Evolutionary conservation across 2,329 filamentous ascomycete species (phyloP), one percentile per base, ranked within the genome.

Genomic region (Trichoderma citrinoviride): DNA sequence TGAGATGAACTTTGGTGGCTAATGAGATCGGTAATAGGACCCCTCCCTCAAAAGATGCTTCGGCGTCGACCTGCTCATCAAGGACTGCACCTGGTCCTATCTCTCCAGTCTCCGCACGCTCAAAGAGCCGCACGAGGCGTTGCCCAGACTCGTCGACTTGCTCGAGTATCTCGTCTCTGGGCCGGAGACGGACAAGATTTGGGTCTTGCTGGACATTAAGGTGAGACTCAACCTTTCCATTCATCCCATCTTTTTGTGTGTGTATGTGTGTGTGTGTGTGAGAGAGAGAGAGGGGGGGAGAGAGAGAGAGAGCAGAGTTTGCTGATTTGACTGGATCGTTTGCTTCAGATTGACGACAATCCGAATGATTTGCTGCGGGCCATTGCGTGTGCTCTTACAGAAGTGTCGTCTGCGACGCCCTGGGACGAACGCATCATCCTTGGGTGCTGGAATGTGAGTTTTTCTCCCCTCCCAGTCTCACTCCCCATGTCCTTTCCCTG

Each of bases 151-250:
- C 14, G 71, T 77, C 23, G 93, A 97, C 71, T 78, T 97, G 61
- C 80, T 97, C 8, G 82, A 85, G 65, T 94, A 89, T 72, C 76
- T 98, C 60, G 81, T 85, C 0, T 79, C 85, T 68, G 88, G 82
- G 0, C 75, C 44, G 1, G 68, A 65, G 12, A 55, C 84, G 44
- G 86, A 91, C 71, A 76, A 89, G 49, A 81, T 93, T 10, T 97
- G 93, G 93, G 71, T 95, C 6, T 77, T 97, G 67, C 80, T 98
- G 3, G 94, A 98, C 75, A 91, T 98, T 75, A 98, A 97, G 81
- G 88, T 91, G 76, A 21, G 72, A n/a, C n/a, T n/a, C 68, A 8
- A 8, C 10, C 29, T 33, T 3, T 29, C 7, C 29, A 29, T 29
- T 29, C 29, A 29, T 29, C 29, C n/a, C 2, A 8, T 10, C 29